Conservation (phyloP, 78 protist genomes). For the Pelomyxa schiedti region DNA sequence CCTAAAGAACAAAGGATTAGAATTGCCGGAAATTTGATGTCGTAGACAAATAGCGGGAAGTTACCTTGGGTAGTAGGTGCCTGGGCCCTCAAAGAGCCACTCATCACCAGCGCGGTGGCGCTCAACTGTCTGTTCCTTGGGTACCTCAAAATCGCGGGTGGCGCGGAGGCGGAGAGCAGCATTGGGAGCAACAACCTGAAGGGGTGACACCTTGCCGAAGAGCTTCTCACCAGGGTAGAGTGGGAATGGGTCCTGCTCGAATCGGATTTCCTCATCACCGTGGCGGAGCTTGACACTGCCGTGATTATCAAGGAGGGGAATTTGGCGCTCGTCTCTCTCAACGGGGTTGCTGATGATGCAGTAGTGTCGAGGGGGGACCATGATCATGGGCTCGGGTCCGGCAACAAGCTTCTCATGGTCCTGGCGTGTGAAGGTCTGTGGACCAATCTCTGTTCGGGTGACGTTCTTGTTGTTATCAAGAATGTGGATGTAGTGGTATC, state of each 20-base stretch:
- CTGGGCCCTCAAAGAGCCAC: constrained; percentile 77
- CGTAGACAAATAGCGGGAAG: constrained; percentile 13
- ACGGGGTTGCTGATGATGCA: constrained; percentile 65
- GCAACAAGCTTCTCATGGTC: constrained; percentile 65
- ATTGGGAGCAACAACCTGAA: constrained; percentile 41
- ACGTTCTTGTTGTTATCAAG: constrained; percentile 67
- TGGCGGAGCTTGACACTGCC: constrained; percentile 55
- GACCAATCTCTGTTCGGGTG: constrained; percentile 62
- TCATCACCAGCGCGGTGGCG: constrained; percentile 67
- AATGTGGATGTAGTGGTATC: constrained; percentile 47
- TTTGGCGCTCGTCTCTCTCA: constrained; percentile 23
- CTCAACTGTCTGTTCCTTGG: constrained; percentile 5
- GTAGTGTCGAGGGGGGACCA: constrained; percentile 66
- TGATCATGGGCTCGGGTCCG: constrained; percentile 64
- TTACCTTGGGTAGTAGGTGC: constrained; percentile 29
- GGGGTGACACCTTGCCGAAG: constrained; percentile 26
- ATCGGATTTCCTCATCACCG: constrained; percentile 70
- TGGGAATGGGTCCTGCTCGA: constrained; percentile 61
- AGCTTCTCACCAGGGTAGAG: constrained; percentile 80
- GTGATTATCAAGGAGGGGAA: constrained; percentile 15
- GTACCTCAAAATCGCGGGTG: constrained; percentile 59
- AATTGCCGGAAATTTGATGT: constrained; percentile 38
- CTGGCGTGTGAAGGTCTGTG: constrained; percentile 66
- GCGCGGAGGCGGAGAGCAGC: constrained; percentile 68
- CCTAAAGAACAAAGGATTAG: no score